These are phyloP conservation scores for Aspergillus haitiensis DNA, from an alignment of 495 filamentous ascomycete genomes.

Conservation along the genomic window DNA sequence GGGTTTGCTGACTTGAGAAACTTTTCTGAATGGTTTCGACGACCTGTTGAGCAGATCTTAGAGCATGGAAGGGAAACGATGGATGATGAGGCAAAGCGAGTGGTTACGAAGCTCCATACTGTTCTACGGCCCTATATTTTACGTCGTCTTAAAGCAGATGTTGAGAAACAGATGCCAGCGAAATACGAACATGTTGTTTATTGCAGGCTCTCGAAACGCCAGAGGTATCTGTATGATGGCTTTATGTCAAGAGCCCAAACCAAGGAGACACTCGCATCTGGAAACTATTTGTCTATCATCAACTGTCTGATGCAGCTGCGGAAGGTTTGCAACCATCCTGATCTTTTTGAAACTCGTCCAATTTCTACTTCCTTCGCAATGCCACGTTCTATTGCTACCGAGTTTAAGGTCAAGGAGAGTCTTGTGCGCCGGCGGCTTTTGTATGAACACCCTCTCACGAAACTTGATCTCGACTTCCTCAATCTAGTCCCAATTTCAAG, in stretches of 20 bases:
- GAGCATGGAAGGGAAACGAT: constrained; percentile 91
- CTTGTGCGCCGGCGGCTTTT: constrained; percentile 68
- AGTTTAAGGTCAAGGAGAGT: constrained; percentile 74
- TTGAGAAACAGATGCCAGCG: constrained; percentile 98
- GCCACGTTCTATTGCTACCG: constrained; percentile 74
- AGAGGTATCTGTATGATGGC: constrained; percentile 93
- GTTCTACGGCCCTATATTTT: constrained; percentile 91
- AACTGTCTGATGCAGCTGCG: constrained; percentile 97
- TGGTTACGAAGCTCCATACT: constrained; percentile 89
- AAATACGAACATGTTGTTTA: constrained; percentile 98
- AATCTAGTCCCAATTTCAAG: constrained; percentile 75
- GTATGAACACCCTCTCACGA: constrained; percentile 61
- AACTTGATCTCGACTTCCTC: constrained; percentile 72
- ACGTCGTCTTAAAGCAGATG: constrained; percentile 90
- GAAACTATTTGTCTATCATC: constrained; percentile 96
- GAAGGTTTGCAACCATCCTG: constrained; percentile 98
- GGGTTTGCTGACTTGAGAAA: constrained; percentile 88
- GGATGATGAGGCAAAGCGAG: constrained; percentile 85
- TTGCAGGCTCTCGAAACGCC: constrained; percentile 90
- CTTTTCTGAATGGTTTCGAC: constrained; percentile 90
- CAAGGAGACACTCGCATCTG: constrained; percentile 81
- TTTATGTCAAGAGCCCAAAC: constrained; percentile 95
- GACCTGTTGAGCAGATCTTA: constrained; percentile 90
- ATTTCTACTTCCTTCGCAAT: constrained; percentile 97
- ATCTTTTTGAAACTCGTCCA: constrained; percentile 96